phyloP scores from a whole-genome alignment of 176 grass and related monocot genomes.

The Coix lacrymajobi region DNA sequence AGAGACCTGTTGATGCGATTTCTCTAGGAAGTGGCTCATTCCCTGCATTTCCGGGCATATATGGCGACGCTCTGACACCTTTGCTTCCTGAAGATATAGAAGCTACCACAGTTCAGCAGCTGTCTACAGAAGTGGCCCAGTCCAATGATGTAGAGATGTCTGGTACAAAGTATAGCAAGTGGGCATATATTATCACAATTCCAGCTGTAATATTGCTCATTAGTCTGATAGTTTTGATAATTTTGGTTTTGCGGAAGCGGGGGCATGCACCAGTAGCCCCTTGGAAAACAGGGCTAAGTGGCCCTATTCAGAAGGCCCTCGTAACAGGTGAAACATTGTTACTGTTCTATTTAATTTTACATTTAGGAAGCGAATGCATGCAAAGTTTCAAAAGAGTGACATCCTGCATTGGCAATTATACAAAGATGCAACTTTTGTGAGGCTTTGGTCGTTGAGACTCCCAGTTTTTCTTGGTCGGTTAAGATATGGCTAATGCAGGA shows the following conservation, averaged over 20 bases:
- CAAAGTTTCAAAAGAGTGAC: neutral
- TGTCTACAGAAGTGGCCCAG: slow-evolving; percentile 34
- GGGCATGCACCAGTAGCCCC: slow-evolving; percentile 42
- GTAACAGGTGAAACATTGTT: slow-evolving; percentile 55
- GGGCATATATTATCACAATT: slow-evolving; percentile 56
- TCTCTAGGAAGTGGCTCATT: slow-evolving; percentile 77
- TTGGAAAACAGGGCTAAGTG: slow-evolving; percentile 86
- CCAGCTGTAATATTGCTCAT: slow-evolving; percentile 37
- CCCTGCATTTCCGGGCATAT: slow-evolving; percentile 42
- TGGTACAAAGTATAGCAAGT: slow-evolving; percentile 38
- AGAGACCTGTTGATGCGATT: slow-evolving; percentile 36
- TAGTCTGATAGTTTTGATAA: slow-evolving; percentile 26
- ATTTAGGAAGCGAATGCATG: slow-evolving; percentile 13
- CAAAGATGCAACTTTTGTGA: neutral
- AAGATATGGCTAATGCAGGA: neutral
- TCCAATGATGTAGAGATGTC: slow-evolving; percentile 21
- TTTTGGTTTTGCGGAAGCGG: slow-evolving; percentile 49
- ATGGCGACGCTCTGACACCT: slow-evolving; percentile 33
- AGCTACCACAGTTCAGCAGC: slow-evolving; percentile 9
- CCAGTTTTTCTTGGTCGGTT: neutral
- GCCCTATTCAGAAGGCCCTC: slow-evolving; percentile 73
- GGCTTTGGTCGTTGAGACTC: slow-evolving; percentile 1
- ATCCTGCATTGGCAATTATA: neutral
- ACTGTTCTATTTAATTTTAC: neutral
- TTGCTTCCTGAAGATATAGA: slow-evolving; percentile 35